These are phyloP conservation scores for Mortierella sp. DNA, from an alignment of 371 early-diverging fungal species.

Conservation along the genomic window DNA sequence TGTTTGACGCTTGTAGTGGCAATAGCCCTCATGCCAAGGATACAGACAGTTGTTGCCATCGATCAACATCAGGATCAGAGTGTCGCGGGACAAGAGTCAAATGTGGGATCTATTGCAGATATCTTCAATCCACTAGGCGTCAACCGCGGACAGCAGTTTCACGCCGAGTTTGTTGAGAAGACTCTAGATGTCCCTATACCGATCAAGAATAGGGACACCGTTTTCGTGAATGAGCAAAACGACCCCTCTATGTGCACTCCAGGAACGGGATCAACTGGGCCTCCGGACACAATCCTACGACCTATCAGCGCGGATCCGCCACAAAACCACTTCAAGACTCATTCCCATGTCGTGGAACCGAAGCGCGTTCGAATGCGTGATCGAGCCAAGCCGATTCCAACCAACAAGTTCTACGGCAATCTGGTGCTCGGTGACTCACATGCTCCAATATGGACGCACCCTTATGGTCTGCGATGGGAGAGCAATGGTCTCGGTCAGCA, in stretches of 20 bases:
- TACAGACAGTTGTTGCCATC: conserved; percentile 4
- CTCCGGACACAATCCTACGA: conserved; percentile 15
- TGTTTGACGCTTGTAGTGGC: conserved; percentile 9
- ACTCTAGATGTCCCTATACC: conserved; percentile 1
- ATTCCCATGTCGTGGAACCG: conserved; percentile 20
- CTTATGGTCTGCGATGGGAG: conserved; percentile 53
- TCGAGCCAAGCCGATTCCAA: conserved; percentile 14
- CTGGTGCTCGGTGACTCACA: conserved; percentile 39
- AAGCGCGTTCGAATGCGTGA: conserved; percentile 20
- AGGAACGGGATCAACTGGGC: not conserved
- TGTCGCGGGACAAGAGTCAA: not conserved
- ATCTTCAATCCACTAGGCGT: conserved; percentile 2
- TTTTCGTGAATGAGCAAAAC: conserved; percentile 6
- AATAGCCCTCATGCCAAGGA: conserved; percentile 1
- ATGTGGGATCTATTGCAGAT: not conserved
- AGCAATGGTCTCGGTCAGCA: conserved; percentile 12
- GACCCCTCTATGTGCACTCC: not conserved
- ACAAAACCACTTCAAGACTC: not conserved
- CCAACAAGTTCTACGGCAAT: conserved; percentile 51
- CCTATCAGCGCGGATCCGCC: conserved; percentile 28
- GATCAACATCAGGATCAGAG: conserved; percentile 1
- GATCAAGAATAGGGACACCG: conserved; percentile 1
- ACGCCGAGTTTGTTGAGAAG: not conserved
- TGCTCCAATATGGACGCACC: conserved; percentile 50
- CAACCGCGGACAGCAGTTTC: not conserved